phyloP scores from a whole-genome alignment of 371 early-diverging fungal species.

The Mucor piriformis region DNA sequence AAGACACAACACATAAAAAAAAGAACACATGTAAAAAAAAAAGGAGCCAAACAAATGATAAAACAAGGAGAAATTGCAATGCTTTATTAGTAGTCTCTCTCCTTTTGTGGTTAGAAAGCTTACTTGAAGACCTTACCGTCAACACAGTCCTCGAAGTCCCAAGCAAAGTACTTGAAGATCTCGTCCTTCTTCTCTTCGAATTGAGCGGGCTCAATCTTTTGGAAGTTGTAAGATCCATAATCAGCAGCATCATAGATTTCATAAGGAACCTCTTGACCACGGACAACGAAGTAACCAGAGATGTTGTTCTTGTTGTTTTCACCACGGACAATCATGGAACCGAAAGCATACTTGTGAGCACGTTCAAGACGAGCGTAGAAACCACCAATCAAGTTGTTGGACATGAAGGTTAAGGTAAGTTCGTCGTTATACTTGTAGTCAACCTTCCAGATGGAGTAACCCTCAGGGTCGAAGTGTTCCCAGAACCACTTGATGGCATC shows the following conservation, averaged over 20 bases:
- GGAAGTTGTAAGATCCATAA: conserved; percentile 85
- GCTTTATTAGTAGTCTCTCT: conserved; percentile 2
- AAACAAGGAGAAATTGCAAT: not conserved
- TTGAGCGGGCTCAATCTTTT: conserved; percentile 74
- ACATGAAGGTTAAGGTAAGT: conserved; percentile 85
- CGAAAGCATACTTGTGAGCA: conserved; percentile 96
- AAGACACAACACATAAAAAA: not conserved
- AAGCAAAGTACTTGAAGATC: conserved; percentile 51
- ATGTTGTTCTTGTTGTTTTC: conserved; percentile 89
- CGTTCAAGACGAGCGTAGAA: conserved; percentile 93
- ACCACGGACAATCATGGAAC: conserved; percentile 84
- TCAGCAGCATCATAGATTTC: conserved; percentile 90
- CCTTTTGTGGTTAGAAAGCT: conserved; percentile 12
- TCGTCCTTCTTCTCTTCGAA: conserved; percentile 60
- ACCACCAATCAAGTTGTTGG: conserved; percentile 91
- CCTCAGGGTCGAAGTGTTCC: conserved; percentile 85
- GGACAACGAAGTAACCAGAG: conserved; percentile 92
- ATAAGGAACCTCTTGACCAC: conserved; percentile 87
- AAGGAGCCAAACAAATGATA: not conserved
- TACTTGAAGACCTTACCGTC: conserved; percentile 77
- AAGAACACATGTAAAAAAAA: not conserved
- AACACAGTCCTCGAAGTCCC: conserved; percentile 52
- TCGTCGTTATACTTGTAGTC: conserved; percentile 95
- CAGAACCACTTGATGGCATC: conserved; percentile 93
- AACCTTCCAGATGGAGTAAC: conserved; percentile 88